phyloP scores from a whole-genome alignment of 768 basidiomycete genomes.

The Hygrocybe punicea region DNA sequence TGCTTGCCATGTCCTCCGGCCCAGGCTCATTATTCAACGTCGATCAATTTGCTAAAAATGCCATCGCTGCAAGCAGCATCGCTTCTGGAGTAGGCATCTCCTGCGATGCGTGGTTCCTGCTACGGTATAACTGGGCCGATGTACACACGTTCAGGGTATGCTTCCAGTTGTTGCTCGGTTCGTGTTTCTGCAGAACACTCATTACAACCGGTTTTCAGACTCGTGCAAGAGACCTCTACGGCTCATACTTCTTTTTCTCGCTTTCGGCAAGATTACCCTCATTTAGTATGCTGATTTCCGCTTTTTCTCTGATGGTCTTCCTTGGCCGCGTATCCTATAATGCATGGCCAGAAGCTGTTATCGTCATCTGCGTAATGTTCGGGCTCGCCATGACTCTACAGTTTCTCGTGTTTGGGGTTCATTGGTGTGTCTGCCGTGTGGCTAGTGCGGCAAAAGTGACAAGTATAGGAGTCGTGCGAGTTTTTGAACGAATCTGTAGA shows the following conservation, averaged over 20 bases:
- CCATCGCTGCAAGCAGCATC: slow-evolving; percentile 56
- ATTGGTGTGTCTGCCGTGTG: slow-evolving; percentile 32
- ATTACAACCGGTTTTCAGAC: slow-evolving; percentile 27
- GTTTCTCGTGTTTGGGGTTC: slow-evolving; percentile 57
- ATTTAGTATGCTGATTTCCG: slow-evolving; percentile 55
- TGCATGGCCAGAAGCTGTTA: slow-evolving; percentile 60
- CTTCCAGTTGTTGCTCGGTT: slow-evolving; percentile 1
- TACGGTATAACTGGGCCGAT: slow-evolving; percentile 56
- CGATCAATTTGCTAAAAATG: slow-evolving; percentile 42
- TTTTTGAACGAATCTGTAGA: slow-evolving; percentile 14
- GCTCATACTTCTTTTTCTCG: slow-evolving; percentile 64
- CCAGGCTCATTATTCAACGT: slow-evolving; percentile 51
- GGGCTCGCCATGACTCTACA: slow-evolving; percentile 62
- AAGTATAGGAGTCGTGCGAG: slow-evolving; percentile 18
- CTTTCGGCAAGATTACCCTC: slow-evolving; percentile 63
- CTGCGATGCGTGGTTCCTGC: slow-evolving; percentile 61
- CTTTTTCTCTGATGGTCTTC: slow-evolving; percentile 57
- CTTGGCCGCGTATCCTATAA: slow-evolving; percentile 58
- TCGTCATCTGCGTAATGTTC: slow-evolving; percentile 54
- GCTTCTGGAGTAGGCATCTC: slow-evolving; percentile 64
- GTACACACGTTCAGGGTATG: slow-evolving; percentile 53
- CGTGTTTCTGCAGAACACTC: neutral
- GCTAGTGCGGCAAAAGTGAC: slow-evolving; percentile 21
- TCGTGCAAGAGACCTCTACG: slow-evolving; percentile 55
- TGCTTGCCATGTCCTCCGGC: slow-evolving; percentile 54